Evolutionary conservation across 2,329 filamentous ascomycete genomes (phyloP), one percentile per base, ranked within the genome.

Genomic region (Stachybotrys echinatus): DNA sequence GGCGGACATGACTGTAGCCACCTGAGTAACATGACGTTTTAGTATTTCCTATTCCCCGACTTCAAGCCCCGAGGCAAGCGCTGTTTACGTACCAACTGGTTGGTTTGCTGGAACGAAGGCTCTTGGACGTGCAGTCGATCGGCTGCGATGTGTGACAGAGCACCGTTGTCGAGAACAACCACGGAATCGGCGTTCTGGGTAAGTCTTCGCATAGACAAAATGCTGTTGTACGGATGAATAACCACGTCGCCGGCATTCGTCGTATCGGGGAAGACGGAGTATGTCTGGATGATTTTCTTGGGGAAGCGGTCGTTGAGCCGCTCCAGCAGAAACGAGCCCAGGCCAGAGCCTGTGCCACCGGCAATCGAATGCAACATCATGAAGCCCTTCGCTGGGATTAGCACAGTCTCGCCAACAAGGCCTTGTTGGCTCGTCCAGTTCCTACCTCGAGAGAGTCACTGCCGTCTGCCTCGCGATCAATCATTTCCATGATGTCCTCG

Each of bases 361-460:
- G 94, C 95, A 64, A 99, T 99, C 3, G 94, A 97, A 68, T 99
- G 94, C 55, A 99, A 79, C 70, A 99, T 84, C 94, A 99, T 99
- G 74, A 99, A 99, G 38, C 94, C 94, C 82, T 89, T 50, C 45
- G 19, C 22, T 5, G 10, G 19, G 17, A 21, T 46, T 20, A 46
- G 23, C 44, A 6, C 18, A 34, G 14, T 8, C 27, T 3, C 27
- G 10, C 27, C 27, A n/a, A n/a, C n/a, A n/a, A n/a, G 5, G 12
- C 14, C 5, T 3, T 45, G 19, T 23, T 2, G 5, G 5, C 7
- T 19, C 23, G 23, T 18, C 3, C 5, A 21, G n/a, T 12, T 43
- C 67, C 37, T 67, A 88, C 87, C 76, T 99, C 94, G 4, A 99
- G 79, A 48, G 92, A 96, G 70, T 99, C 94, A 66, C 92, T 97